phyloP scores from a whole-genome alignment of 257 asterid species.

The Solanum chiquidenum region DNA sequence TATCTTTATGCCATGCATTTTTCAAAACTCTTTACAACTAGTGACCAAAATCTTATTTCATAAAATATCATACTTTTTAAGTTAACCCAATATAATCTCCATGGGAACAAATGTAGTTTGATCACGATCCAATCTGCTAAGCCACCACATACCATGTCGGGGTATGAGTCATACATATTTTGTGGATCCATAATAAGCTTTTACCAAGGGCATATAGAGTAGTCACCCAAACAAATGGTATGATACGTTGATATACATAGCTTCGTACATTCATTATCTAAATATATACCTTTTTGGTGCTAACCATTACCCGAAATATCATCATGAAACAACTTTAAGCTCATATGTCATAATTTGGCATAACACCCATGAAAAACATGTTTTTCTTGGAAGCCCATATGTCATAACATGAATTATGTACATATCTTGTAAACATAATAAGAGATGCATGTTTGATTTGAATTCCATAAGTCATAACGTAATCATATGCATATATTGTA shows the following conservation, averaged over 20 bases:
- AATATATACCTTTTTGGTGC: not conserved
- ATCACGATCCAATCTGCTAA: not conserved
- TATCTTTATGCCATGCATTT: not conserved
- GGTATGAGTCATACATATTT: not conserved
- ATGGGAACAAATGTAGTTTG: not conserved
- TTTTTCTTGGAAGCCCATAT: not conserved
- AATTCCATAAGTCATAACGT: not conserved
- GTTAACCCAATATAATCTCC: not conserved
- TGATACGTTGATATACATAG: not conserved
- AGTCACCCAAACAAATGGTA: too few species aligned
- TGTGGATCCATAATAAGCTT: not conserved
- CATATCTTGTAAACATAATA: not conserved
- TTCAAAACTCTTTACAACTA: not conserved
- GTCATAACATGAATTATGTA: not conserved
- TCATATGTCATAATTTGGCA: not conserved
- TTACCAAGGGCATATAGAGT: not conserved
- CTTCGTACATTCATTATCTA: not conserved
- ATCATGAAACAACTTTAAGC: not conserved
- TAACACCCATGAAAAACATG: not conserved
- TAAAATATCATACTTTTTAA: too few species aligned
- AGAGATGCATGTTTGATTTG: not conserved
- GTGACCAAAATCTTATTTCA: not conserved
- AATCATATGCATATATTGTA: not conserved
- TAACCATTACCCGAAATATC: not conserved
- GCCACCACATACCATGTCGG: not conserved